These are phyloP conservation scores for Calonectria multiphialidica DNA, from an alignment of 2,329 filamentous ascomycete genomes.

Conservation along the genomic window DNA sequence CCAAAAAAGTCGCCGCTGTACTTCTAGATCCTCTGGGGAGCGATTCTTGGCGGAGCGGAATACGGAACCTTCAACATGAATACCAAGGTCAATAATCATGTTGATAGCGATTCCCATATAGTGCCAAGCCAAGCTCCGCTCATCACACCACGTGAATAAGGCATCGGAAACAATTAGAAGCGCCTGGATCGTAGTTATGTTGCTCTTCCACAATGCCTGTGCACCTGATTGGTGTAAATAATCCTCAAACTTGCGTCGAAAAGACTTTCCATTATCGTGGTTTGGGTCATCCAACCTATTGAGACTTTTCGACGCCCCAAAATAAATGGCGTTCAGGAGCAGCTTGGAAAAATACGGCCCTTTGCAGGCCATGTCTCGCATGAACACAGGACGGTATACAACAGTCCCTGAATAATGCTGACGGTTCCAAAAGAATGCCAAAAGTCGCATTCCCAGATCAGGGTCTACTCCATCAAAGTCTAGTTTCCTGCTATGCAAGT, in stretches of 20 bases:
- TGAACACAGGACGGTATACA: slow-evolving; percentile 65
- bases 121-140: slow-evolving; percentile 66
- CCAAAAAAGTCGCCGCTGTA: slow-evolving; percentile 54
- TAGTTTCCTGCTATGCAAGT: slow-evolving; percentile 57
- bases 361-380: slow-evolving; percentile 64
- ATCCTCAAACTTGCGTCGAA: slow-evolving; percentile 58
- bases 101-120: slow-evolving; percentile 61
- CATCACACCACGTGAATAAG: slow-evolving; percentile 61
- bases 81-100: slow-evolving; percentile 59
- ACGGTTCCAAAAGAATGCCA: slow-evolving; percentile 66
- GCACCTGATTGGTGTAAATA: slow-evolving; percentile 61
- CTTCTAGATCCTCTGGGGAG: slow-evolving; percentile 57
- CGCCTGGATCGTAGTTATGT: slow-evolving; percentile 67
- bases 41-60: slow-evolving; percentile 30
- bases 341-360: slow-evolving; percentile 69
- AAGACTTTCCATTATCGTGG: slow-evolving; percentile 38
- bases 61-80: slow-evolving; percentile 47
- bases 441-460: slow-evolving; percentile 61
- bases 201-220: slow-evolving; percentile 46
- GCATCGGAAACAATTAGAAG: slow-evolving; percentile 64
- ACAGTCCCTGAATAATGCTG: slow-evolving; percentile 59
- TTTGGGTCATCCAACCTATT: not conserved
- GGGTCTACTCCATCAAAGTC: slow-evolving; percentile 68
- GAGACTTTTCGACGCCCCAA: slow-evolving; percentile 41
- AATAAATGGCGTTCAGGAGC: slow-evolving; percentile 67